A percentile compares a stretch with the other conserved stretches of the same genome.
Evolutionary conservation across 1,284 basidiomycete genomes (phyloP).

Genomic region (Schizophyllum commune): DNA sequence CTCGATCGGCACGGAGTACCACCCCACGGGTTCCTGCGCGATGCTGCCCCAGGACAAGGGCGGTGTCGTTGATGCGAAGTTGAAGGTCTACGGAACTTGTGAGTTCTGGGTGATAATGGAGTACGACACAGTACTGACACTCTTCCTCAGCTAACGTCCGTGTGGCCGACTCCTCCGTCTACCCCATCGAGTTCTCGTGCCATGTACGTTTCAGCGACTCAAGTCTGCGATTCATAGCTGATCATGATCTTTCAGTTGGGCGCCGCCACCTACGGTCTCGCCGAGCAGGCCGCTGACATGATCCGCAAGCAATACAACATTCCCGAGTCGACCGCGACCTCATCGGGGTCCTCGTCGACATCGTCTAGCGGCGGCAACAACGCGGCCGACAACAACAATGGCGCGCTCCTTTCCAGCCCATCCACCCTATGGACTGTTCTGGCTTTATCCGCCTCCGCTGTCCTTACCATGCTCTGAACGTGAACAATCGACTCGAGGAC

Average conservation of each 20-base stretch:
- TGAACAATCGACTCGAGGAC: not conserved
- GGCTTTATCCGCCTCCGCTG: not conserved
- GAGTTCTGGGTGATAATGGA: not conserved
- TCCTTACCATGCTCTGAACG: not conserved
- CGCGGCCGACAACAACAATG: not conserved
- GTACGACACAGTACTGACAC: not conserved
- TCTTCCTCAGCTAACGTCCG: not conserved
- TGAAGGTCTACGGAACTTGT: not conserved
- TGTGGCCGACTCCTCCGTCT: not conserved
- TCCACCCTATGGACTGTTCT: not conserved
- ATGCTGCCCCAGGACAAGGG: conserved; percentile 32
- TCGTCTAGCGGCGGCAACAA: not conserved
- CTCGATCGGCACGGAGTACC: conserved; percentile 5
- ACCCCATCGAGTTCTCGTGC: not conserved
- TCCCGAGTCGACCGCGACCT: not conserved
- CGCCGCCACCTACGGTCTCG: not conserved
- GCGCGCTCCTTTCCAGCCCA: not conserved
- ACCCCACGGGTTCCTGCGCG: conserved; percentile 27
- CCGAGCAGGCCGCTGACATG: conserved; percentile 46
- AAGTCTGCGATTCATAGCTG: not conserved
- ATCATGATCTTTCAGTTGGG: not conserved
- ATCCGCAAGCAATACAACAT: conserved; percentile 24
- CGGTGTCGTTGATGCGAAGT: conserved; percentile 17
- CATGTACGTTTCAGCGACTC: not conserved
- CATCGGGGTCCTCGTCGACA: not conserved